Evolutionary conservation across 176 grass and related monocot genomes (phyloP), one percentile per base, ranked within the genome.

Genomic region (Musa troglodytarum): DNA sequence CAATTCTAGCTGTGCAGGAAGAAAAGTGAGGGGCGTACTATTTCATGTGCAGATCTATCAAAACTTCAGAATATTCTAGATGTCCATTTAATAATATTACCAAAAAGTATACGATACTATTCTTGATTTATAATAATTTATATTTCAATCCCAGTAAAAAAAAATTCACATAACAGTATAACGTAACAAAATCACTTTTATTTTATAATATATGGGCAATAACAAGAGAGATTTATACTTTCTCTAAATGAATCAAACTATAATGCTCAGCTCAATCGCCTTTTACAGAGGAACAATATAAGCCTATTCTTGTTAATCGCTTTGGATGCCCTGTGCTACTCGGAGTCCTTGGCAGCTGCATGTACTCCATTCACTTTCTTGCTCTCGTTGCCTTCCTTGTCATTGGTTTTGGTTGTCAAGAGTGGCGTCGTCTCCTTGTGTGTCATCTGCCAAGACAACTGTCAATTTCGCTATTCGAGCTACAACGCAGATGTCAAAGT

Each of bases 291-390:
- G 2, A 69, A 50, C 15, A 69, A 67, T 21, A 43, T 22, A 26
- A 68, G 15, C 14, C 26, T 43, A 68, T 3, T 13, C 26, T 16
- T 23, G 0, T 43, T 0, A 43, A 43, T 69, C 8, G 49, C 9
- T 69, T 12, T 29, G 12, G 2, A 68, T 10, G n/a, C 51, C 28
- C 19, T 10, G 12, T 50, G 9, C 69, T 85, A 96, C 52, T 78
- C 84, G 83, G 83, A 83, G 63, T 71, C 59, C 82, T 89, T 85
- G 75, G 82, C 89, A 88, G 78, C 81, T 22, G 80, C 76, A 79
- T 83, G 81, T 85, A 89, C 68, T 78, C 92, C 86, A 83, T 96
- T 92, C 81, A 86, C 88, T 66, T 92, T 96, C 81, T 92, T 92
- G 65, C 55, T 83, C 22, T 96, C 89, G 5, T 20, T 87, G 80